phyloP scores from a whole-genome alignment of 2,329 filamentous ascomycete species.

The Thielaviopsis ethacetica region DNA sequence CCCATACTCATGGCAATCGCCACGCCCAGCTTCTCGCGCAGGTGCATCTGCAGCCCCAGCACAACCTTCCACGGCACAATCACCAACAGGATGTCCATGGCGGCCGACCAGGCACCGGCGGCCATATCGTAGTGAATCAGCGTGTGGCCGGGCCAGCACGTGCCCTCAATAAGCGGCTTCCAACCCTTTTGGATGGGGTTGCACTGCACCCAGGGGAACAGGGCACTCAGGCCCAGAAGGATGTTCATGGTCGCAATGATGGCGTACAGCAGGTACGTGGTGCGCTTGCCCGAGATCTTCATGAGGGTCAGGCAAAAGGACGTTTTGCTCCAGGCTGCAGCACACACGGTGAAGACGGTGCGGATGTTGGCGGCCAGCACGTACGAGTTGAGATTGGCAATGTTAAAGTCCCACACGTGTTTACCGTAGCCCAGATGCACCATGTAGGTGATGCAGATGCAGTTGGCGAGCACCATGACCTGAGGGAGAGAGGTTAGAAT shows the following conservation, averaged over 20 bases:
- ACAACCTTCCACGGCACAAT: conserved; percentile 16
- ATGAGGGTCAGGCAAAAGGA: neutral
- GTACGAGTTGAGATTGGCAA: neutral
- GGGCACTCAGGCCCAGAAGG: conserved; percentile 13
- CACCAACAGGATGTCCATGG: conserved; percentile 14
- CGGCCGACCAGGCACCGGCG: conserved; percentile 12
- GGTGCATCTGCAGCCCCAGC: conserved; percentile 17
- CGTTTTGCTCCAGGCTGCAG: neutral
- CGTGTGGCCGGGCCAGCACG: conserved; percentile 14
- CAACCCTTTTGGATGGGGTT: conserved; percentile 17
- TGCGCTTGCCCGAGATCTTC: neutral
- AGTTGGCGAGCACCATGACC: neutral
- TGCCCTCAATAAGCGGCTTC: conserved; percentile 13
- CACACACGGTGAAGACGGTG: neutral
- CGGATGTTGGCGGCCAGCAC: neutral
- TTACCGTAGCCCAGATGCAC: neutral
- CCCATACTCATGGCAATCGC: conserved; percentile 17
- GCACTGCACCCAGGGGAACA: conserved; percentile 17
- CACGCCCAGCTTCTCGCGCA: conserved; percentile 17
- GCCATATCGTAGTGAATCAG: conserved; percentile 7
- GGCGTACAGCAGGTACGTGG: conserved; percentile 1
- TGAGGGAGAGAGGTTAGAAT: neutral
- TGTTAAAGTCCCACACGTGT: neutral
- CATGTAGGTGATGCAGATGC: neutral
- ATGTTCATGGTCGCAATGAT: conserved; percentile 16